Conservation (phyloP, 345 rosid species). For the Lepidium sativum region DNA sequence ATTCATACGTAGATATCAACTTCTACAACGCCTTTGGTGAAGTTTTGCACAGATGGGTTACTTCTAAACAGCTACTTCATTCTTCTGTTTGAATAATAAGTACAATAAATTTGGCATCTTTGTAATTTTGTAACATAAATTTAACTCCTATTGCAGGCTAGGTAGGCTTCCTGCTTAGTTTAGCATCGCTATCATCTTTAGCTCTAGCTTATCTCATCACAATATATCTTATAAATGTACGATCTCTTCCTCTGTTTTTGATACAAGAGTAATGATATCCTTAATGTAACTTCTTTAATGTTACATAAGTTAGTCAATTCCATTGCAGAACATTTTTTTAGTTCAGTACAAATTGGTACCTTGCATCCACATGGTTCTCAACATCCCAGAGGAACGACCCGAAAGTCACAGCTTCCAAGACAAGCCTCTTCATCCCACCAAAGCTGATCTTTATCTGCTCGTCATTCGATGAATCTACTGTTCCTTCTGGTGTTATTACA, state of each 20-base stretch:
- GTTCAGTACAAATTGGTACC: slow-evolving; percentile 82
- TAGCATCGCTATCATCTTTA: slow-evolving; percentile 4
- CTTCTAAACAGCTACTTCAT: slow-evolving; percentile 25
- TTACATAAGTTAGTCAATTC: slow-evolving; percentile 20
- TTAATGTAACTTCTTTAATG: slow-evolving; percentile 18
- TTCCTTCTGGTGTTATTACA: slow-evolving; percentile 56
- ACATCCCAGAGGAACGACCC: slow-evolving; percentile 99
- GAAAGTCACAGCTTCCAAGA: slow-evolving; percentile 89
- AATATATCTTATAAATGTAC: slow-evolving; percentile 17
- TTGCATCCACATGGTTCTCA: slow-evolving; percentile 85
- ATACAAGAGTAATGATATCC: slow-evolving; percentile 11
- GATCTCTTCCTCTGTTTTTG: not conserved
- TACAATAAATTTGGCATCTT: not conserved
- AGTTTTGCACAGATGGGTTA: slow-evolving; percentile 35
- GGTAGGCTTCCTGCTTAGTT: slow-evolving; percentile 27
- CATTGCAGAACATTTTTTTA: slow-evolving; percentile 26
- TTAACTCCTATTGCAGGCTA: slow-evolving; percentile 30
- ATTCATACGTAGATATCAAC: slow-evolving; percentile 31
- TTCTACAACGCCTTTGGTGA: slow-evolving; percentile 48
- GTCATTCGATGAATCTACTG: slow-evolving; percentile 63
- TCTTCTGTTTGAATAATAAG: slow-evolving; percentile 8
- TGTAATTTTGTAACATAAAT: slow-evolving; percentile 20
- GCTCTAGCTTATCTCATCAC: slow-evolving; percentile 12
- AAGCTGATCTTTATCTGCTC: slow-evolving; percentile 77
- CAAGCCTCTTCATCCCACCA: slow-evolving; percentile 81